Percentiles rank a stretch among this genome's conserved stretches.
Conservation (phyloP, 106 monocot species). For the Acorus gramineus region DNA sequence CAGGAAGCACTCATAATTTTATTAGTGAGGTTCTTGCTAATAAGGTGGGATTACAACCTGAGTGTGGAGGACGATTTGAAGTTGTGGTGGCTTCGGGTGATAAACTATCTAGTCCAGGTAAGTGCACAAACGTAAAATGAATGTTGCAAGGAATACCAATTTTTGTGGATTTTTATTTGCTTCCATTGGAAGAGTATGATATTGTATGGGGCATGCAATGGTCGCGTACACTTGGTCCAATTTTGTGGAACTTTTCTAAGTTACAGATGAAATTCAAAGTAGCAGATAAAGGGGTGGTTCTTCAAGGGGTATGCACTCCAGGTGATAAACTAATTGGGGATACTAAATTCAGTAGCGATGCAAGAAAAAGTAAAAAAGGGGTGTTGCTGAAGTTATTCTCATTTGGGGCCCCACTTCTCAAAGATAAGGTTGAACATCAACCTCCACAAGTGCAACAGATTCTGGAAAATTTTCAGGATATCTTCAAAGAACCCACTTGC, state of each 20-base stretch:
- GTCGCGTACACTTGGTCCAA: neutral
- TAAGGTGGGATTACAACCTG: neutral
- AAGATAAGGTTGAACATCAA: too few species aligned
- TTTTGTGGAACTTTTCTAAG: neutral
- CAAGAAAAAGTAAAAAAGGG: neutral
- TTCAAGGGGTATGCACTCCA: neutral
- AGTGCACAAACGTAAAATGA: neutral
- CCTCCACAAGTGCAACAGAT: neutral
- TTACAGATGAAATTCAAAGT: neutral
- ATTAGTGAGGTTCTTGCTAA: neutral
- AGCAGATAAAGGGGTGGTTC: neutral
- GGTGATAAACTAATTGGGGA: neutral
- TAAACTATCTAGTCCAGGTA: neutral
- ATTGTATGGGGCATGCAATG: neutral
- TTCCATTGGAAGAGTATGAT: neutral
- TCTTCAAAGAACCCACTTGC: neutral
- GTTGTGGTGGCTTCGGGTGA: neutral
- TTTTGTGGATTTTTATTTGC: constrained; percentile 1
- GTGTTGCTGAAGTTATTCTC: too few species aligned
- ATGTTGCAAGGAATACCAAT: neutral
- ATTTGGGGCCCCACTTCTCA: too few species aligned
- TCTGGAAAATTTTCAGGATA: neutral
- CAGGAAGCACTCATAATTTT: neutral
- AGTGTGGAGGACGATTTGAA: neutral
- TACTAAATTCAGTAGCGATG: neutral